Evolutionary conservation across 1,284 basidiomycete species (phyloP), one percentile per base, ranked within the genome.

Genomic region (Moniliophthora roreri): DNA sequence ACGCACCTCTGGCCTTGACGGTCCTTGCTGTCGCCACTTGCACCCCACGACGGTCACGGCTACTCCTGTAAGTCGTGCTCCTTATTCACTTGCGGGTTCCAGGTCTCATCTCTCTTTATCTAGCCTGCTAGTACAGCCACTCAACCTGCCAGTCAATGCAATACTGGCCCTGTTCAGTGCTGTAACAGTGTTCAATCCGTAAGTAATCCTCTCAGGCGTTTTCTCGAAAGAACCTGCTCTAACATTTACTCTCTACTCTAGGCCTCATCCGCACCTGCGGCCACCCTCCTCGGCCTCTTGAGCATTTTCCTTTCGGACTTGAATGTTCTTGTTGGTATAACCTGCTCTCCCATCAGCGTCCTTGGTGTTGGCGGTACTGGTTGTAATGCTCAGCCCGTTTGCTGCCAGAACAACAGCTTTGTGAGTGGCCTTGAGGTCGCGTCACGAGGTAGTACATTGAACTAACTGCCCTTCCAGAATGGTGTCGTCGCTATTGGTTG

Each of bases 81-180:
- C 7, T 46, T 44, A 10, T 21, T 45, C 21, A 28, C 7, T 34
- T 26, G 21, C 39, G n/a, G n/a, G n/a, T 16, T 18, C 18, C 21
- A 2, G 4, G 8, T 10, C 44, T 46, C 24, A 46, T 9, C 20
- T 46, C 24, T n/a, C 10, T 46, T 16, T 34, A 24, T 10, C 16
- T 20, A 44, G 50, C 50, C 50, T 44, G n/a, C 41, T 4, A 44
- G 40, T 13, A 51, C 50, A 5, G 34, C 21, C 13, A 51, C 50
- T 20, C 52, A 56, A 16, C 55, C 53, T 11, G 48, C 50, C 40
- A 48, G 48, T 51, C 57, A 63, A 21, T 69, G 67, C 65, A 63
- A 63, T 56, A 65, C 61, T 28, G 68, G 70, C 15, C 16, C 52
- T 11, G 34, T 68, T 21, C 63, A 69, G 50, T 70, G 68, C 63